phyloP scores from a whole-genome alignment of 345 rosid species.

The Murraya koenigii region DNA sequence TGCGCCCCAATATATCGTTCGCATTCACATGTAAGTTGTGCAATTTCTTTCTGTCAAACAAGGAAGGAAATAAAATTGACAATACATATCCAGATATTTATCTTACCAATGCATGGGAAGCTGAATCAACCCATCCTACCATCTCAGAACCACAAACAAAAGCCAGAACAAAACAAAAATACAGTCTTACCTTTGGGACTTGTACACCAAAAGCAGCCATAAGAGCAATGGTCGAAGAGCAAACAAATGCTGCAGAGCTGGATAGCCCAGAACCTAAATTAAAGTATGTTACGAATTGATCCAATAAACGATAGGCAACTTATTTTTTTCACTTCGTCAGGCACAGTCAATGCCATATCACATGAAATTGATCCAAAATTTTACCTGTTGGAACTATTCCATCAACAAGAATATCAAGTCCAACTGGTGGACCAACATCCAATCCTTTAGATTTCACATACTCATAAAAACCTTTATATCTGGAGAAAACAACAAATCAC shows the following conservation, averaged over 20 bases:
- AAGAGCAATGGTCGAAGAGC: conserved; percentile 87
- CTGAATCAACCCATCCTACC: not conserved
- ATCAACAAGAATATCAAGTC: conserved; percentile 86
- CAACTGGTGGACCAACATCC: conserved; percentile 62
- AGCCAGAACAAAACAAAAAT: not conserved
- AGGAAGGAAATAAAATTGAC: not conserved
- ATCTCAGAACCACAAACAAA: not conserved
- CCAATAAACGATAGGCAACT: not conserved
- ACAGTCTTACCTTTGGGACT: conserved; percentile 65
- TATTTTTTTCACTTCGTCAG: conserved; percentile 1
- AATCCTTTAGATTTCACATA: conserved; percentile 69
- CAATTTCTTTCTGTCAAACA: conserved; percentile 80
- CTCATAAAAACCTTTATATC: conserved; percentile 89
- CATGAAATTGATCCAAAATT: not conserved
- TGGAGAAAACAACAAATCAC: conserved; percentile 22
- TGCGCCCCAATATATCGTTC: conserved; percentile 97
- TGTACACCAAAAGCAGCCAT: conserved; percentile 76
- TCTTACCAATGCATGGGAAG: not conserved
- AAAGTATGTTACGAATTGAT: conserved; percentile 11
- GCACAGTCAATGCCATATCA: not conserved
- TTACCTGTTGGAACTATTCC: conserved; percentile 96
- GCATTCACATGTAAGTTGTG: conserved; percentile 92
- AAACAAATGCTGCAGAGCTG: conserved; percentile 96
- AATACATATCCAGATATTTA: not conserved
- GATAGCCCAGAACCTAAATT: conserved; percentile 84